Conservation (phyloP, 129 eudicot genomes). For the Logfia minima region DNA sequence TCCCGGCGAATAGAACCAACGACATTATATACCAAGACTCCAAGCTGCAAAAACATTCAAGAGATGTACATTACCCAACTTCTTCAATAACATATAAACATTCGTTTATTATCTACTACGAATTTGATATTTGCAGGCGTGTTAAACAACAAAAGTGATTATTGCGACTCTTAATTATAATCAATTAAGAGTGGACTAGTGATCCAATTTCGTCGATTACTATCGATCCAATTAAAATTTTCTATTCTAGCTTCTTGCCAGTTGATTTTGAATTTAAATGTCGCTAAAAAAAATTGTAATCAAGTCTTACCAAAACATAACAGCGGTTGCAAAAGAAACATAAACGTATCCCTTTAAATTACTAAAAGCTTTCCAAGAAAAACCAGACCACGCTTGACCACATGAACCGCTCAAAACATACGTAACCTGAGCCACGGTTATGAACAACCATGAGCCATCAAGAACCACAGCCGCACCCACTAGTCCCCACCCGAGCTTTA, state of each 20-base stretch:
- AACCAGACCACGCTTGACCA: slow-evolving; percentile 66
- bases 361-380: slow-evolving; percentile 55
- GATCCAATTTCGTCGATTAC: too few species aligned
- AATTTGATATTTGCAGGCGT: not conserved
- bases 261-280: too few species aligned
- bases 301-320: slow-evolving; percentile 66
- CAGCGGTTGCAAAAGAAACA: slow-evolving; percentile 61
- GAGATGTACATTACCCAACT: too few species aligned
- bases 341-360: slow-evolving; percentile 54
- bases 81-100: too few species aligned
- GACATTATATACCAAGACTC: slow-evolving; percentile 44
- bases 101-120: too few species aligned
- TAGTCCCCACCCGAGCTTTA: slow-evolving; percentile 56
- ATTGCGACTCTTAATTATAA: not conserved
- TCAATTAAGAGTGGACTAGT: too few species aligned
- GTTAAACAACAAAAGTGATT: not conserved
- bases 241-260: too few species aligned
- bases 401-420: slow-evolving; percentile 60
- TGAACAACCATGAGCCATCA: slow-evolving; percentile 71
- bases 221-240: too few species aligned
- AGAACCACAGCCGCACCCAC: slow-evolving; percentile 60
- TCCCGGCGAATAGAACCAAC: slow-evolving; percentile 54
- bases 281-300: not conserved
- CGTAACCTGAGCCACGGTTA: slow-evolving; percentile 43
- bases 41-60: slow-evolving; percentile 15